Base-by-base conservation (phyloP, 345 rosid genomes). In the Moricandia arvensis region DNA sequence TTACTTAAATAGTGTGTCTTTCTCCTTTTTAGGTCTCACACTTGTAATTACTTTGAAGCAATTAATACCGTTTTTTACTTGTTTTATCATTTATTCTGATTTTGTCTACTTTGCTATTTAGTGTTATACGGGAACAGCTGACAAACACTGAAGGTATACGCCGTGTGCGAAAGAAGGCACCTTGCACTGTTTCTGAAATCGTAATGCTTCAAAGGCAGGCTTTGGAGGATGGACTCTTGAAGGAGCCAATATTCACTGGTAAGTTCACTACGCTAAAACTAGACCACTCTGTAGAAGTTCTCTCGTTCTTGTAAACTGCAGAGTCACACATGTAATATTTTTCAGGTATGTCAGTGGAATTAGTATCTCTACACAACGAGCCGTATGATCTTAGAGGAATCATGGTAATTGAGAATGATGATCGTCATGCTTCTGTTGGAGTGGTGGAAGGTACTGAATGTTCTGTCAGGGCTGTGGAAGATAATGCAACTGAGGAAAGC, bases 91-190 rank as follows among this genome's bases (percentile, higher is more conserved):
- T 34, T n/a, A 81, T 79, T 74, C 83, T 69, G 30, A 71, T 78
- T 69, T 80, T 72, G 15, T 33, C 41, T 67, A 57, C 43, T 75
- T 83, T 54, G 70, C 64, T 82, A 24, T 86, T 18, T 77, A 95
- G 99, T 77, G 77, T 86, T 16, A 95, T 96, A 78, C 97, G 97
- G 30, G 89, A 86, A 69, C 98, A 96, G 51, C 76, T 93, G 83
- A 90, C 84, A 57, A 87, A 80, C 81, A 90, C 97, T 59, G 96
- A 93, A 79, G 93, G 87, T 77, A 86, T 93, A 81, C 98, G 96
- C 24, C 98, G 98, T 66, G 75, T 86, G 59, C 91, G 99, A 13
- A 96, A 91, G 84, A 96, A 96, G 79, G 99, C 99, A 12, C 99
- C 99, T 66, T 96, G 99, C 83, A 96, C 98, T 64, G 73, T 82